Evolutionary conservation across 768 basidiomycete species (phyloP), one percentile per base, ranked within the genome.

Genomic region (Pisolithus marmoratus): DNA sequence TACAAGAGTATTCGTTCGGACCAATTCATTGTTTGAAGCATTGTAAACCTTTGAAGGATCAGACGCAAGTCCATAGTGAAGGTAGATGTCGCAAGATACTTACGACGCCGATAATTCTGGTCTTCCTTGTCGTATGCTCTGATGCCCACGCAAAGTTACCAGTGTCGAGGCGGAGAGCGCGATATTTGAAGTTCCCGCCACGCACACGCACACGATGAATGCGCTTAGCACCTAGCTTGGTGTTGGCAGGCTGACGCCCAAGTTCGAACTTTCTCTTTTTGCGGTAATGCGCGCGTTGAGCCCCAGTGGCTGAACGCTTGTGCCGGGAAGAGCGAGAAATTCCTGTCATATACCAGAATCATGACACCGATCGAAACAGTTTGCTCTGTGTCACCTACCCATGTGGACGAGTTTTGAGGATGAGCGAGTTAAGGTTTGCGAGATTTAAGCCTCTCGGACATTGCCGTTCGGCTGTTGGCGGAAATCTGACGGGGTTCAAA

Each of bases 181-280:
- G 86, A 79, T 84, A 85, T 74, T 99, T 99, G 71, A 82, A 58
- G 79, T 94, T 97, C 53, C 96, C 96, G 57, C 96, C 96, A 66
- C 96, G 90, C 37, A 87, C 86, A 66, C 96, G 90, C 58, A 99
- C 94, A 50, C 83, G 81, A 77, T 98, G 96, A 64, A 99, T 76
- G 55, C 96, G 90, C 79, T 98, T 98, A 50, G 86, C 66, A 47
- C 96, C 94, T 59, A 99, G 85, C 79, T 91, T 97, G 69, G 96
- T 99, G 82, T 77, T 93, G 61, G 96, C 96, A 53, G 96, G 79
- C 71, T 98, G 96, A 70, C 96, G 93, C 70, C 95, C 96, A 65
- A 97, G 85, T 82, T 99, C 96, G 76, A 98, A 98, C 79, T 98
- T 97, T 87, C 96, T 86, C 91, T 98, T 99, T 84, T 99, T 99